Evolutionary conservation across 345 rosid species (phyloP).

Genomic region (Populus alba): DNA sequence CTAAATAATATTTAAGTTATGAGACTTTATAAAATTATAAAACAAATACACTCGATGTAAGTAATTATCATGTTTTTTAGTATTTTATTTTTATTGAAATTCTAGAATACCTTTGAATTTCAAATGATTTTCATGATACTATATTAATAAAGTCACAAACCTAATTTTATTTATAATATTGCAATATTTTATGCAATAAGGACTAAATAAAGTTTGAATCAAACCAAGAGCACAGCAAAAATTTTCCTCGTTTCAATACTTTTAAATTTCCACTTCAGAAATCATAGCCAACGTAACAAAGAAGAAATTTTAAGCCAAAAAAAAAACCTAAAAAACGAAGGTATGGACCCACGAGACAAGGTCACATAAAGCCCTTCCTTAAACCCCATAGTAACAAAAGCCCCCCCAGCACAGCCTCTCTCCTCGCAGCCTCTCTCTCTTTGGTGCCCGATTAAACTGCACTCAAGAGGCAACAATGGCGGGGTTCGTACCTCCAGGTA

Average conservation of each 20-base stretch:
- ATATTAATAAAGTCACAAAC: no score
- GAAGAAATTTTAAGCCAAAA: neutral
- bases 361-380: constrained; percentile 3
- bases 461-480: no score
- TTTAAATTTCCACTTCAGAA: no score
- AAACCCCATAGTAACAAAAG: neutral
- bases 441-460: no score
- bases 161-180: neutral
- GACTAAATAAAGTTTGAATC: no score
- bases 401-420: neutral
- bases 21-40: neutral
- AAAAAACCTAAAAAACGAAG: neutral
- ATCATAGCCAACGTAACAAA: neutral
- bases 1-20: neutral
- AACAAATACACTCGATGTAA: no score
- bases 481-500: neutral
- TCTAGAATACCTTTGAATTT: no score
- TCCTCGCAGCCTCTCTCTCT: neutral
- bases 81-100: no score
- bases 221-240: no score
- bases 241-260: no score
- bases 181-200: no score
- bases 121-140: neutral
- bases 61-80: no score
- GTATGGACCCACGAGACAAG: neutral